Evolutionary conservation across 202 grass and related monocot genomes (phyloP), one percentile per base, ranked within the genome.

Genomic region (Panicum hallii): DNA sequence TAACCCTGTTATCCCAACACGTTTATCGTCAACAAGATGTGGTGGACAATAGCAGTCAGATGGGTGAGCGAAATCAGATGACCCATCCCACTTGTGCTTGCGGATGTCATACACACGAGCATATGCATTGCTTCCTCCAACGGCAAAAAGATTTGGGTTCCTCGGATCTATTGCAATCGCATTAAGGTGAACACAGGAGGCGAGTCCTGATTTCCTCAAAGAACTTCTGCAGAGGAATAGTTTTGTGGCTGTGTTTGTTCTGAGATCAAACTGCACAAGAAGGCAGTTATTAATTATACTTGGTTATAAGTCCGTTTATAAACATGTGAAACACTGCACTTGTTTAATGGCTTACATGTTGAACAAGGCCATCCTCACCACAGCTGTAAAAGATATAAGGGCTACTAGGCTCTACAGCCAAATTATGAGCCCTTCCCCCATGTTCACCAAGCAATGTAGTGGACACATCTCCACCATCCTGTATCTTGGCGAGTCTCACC

Each of bases 371-470:
- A 82, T 99, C 96, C 89, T 99, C 96, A 41, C 96, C 93, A 43
- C 96, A 95, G 78, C 93, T 95, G 82, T 99, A 99, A 77, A 99
- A 94, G 75, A 95, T 94, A 68, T 94, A 88, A 78, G 96, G 88
- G 63, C 91, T 95, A 49, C 91, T 90, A 78, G 90, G 88, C 70
- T 99, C 93, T 77, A 98, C 77, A 70, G 86, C 91, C 64, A 99
- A 74, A 80, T 91, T 99, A 83, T 99, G 96, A 87, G 90, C 91
- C 82, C 86, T 87, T 70, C 91, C 83, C 30, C 57, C 81, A 86
- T 99, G 96, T 20, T 77, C 74, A 50, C 89, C 90, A 63, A 99
- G 89, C 83, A 92, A 89, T 79, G 80, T 81, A 46, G 93, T 94
- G 46, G 12, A 67, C 41, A 92, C 91, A 70, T 94, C 89, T 66